Base-by-base conservation (phyloP, 169 alveolate species). In the Cryptosporidium bovis region DNA sequence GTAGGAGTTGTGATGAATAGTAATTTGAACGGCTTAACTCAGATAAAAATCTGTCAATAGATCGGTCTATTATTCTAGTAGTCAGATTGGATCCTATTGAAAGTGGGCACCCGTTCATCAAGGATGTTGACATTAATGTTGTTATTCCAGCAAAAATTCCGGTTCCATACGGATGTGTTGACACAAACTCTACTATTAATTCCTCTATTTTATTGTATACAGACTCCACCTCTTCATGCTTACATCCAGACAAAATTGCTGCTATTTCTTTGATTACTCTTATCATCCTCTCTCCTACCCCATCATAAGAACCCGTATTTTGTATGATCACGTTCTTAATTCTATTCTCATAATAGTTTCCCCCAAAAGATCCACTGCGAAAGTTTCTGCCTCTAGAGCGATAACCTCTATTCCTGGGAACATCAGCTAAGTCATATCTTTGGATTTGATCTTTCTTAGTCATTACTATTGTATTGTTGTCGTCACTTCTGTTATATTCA, bases 71-170 rank as follows among this genome's bases (percentile, higher is more conserved):
- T 16, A 77, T 77, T 60, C 64, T 12, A 31, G 24, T 60, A 12
- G 87, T 34, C 3, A 77, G 36, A 15, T 77, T 48, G 27, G 71
- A 56, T 15, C 64, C 33, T 7, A 12, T 46, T 77, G 64, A 44
- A 27, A 77, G 24, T 1, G 87, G 87, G 4, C 64, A 56, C 16
- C n/a, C 77, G 18, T 56, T 48, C 65, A 56, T 62, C 27, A 77
- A 60, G 44, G 87, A 77, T 60, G 87, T 77, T 60, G 87, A 77
- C 71, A 77, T 40, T 18, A 77, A 34, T 20, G 87, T 60, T n/a
- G 87, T 77, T 29, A 77, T 56, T 36, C 87, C 87, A 31, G 87
- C 87, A 62, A 60, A 77, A 7, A 77, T 77, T 16, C 87, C 87
- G 5, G 87, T 77, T 77, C 64, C 64, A 62, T 46, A 77, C 15